These are phyloP conservation scores for Diospyros lotus DNA, from an alignment of 148 eudicot genomes.

Conservation along the genomic window DNA sequence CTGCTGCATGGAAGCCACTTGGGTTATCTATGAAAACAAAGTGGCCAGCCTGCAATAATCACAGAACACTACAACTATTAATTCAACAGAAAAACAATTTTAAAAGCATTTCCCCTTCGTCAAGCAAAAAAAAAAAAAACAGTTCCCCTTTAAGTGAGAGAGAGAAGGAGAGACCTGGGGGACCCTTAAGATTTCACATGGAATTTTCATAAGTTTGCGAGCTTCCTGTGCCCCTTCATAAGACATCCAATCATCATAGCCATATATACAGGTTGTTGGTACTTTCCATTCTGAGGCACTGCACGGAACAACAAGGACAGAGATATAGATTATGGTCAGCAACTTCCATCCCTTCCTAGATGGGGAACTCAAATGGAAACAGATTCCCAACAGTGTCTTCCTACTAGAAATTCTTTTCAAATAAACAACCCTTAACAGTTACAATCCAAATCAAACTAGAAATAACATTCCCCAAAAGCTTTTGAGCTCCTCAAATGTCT, in stretches of 20 bases:
- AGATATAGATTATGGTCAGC: neutral
- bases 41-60: constrained; percentile 71
- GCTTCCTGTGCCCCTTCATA: constrained; percentile 87
- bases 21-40: constrained; percentile 60
- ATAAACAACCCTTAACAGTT: neutral
- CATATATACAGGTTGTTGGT: constrained; percentile 90
- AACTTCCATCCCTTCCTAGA: constrained; percentile 1
- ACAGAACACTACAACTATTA: neutral
- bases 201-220: constrained; percentile 81
- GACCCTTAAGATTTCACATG: constrained; percentile 85
- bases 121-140: neutral
- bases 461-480: too few relatives aligned
- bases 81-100: neutral
- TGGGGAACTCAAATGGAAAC: neutral
- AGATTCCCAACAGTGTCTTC: too few relatives aligned
- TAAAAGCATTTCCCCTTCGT: neutral
- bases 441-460: too few relatives aligned
- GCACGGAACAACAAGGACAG: constrained; percentile 21
- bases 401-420: neutral
- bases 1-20: constrained; percentile 72
- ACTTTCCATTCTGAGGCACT: constrained; percentile 99
- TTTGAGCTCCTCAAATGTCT: too few relatives aligned
- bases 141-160: neutral
- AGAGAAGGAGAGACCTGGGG: constrained; percentile 65
- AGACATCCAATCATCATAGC: constrained; percentile 87